Base-by-base conservation (phyloP, 768 basidiomycete genomes). In the Tephrocybe rancida region DNA sequence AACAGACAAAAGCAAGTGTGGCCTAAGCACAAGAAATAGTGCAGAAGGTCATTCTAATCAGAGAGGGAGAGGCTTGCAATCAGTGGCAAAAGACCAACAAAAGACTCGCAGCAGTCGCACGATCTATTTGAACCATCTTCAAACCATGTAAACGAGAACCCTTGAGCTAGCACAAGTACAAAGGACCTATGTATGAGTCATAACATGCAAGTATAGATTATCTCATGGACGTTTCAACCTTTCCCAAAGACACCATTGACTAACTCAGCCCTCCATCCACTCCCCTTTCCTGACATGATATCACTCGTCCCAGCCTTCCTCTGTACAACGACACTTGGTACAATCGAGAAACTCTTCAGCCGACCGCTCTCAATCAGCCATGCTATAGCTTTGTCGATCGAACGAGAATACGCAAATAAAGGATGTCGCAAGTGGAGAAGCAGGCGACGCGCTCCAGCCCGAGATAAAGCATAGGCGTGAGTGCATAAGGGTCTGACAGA, bases 381-480 rank as follows among this genome's bases (percentile, higher is more conserved):
- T 4, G 83, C 74, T 16, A 85, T 70, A 2, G 87, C 89, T 57
- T 88, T 87, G 61, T 92, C 90, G 48, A 91, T 77, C 0, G 88
- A 85, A 7, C 90, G 82, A 14, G 88, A 89, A 61, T 88, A 90
- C 0, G 90, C 88, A 62, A 91, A 91, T 0, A 78, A 79, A 1
- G 86, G 76, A 56, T 87, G 72, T 0, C 74, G 79, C 21, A 90
- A 73, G 60, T 87, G 78, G 13, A 75, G 73, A 1, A 85, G 69
- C 16, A 90, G 71, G n/a, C 80, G 77, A 5, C 78, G 79, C 0
- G 88, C 88, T 21, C 88, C 88, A 0, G 63, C 48, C 19, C 70
- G 70, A 2, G 86, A 86, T 22, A 90, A 69, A 0, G 76, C 83
- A 60, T 91, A 90, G 2, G 83, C 88, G 53, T 91, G 90, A 1